Evolutionary conservation across 352 stramenopile species (phyloP), one percentile per base, ranked within the genome.

Genomic region (Pythium aquatile): DNA sequence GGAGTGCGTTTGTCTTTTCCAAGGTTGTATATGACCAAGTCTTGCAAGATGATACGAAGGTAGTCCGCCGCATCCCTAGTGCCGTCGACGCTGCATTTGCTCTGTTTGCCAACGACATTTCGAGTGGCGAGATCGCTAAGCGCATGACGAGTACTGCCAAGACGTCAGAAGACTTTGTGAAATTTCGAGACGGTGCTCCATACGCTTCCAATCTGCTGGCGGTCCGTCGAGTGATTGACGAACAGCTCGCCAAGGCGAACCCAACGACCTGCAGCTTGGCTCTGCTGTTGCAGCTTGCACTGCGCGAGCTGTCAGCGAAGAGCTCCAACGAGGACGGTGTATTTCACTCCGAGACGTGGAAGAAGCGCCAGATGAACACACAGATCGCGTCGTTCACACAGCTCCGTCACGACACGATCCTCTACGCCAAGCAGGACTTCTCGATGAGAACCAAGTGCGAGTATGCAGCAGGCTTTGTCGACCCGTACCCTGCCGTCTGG

Each of bases 1-100:
- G 63, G 68, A 72, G 59, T 56, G 68, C 68, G 35, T 75, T 75
- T 40, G 55, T 72, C 24, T 72, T 75, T n/a, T 72, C 63, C 28
- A 65, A 69, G 37, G 44, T 75, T 32, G 68, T 75, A 10, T 75
- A 55, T 28, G 68, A 75, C 29, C 54, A 69, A 47, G 59, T 75
- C 1, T 3, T 68, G 26, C 26, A 67, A 26, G 8, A 60, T 6
- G 17, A 55, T 5, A 29, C 37, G 0, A 74, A 74, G 20, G 62
- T 74, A 1, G 26, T 53, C 4, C 63, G 68, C 14, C 63, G 68
- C 5, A 48, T 75, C 13, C 63, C 68, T 0, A 72, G 63, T 48
- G 68, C 63, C 4, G 40, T 75, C 3, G 68, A 75, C 55, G 59
- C 39, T 2, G 59, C 46, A 5, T 75, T 75, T 48, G 64, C 68